Conservation (phyloP, 805 yeast genomes). For the Sungouiozyma ichnusensis region DNA sequence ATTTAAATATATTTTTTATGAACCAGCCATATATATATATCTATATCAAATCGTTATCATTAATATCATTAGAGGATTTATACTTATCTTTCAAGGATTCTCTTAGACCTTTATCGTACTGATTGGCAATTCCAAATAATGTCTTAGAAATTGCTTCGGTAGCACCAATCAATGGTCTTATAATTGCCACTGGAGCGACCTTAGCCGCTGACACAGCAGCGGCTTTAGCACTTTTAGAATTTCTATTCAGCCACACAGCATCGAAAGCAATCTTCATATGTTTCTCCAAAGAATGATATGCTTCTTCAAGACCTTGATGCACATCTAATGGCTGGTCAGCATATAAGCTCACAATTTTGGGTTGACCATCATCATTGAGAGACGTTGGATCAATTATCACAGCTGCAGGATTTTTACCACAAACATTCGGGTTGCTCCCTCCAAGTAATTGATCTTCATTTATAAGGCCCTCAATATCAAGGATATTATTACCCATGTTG, state of each 20-base stretch:
- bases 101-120: slow-evolving; percentile 56
- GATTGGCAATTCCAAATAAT: slow-evolving; percentile 73
- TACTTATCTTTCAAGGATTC: slow-evolving; percentile 58
- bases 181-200: slow-evolving; percentile 69
- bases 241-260: slow-evolving; percentile 46
- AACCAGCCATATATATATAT: slow-evolving; percentile 1
- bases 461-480: slow-evolving; percentile 19
- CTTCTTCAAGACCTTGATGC: slow-evolving; percentile 64
- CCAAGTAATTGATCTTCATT: slow-evolving; percentile 30
- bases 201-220: slow-evolving; percentile 59
- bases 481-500: slow-evolving; percentile 3
- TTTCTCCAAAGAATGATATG: slow-evolving; percentile 59
- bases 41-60: background rate
- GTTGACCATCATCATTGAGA: slow-evolving; percentile 4
- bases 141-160: slow-evolving; percentile 82
- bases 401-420: slow-evolving; percentile 21
- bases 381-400: slow-evolving; percentile 18
- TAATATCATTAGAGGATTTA: slow-evolving; percentile 22
- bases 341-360: slow-evolving; percentile 52
- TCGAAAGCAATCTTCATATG: slow-evolving; percentile 57
- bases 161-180: slow-evolving; percentile 84
- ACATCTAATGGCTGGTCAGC: slow-evolving; percentile 73
- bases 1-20: background rate
- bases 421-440: slow-evolving; percentile 25
- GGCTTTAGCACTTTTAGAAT: slow-evolving; percentile 52